Evolutionary conservation across 768 basidiomycete species (phyloP).

Genomic region (Mycena epipterygia): DNA sequence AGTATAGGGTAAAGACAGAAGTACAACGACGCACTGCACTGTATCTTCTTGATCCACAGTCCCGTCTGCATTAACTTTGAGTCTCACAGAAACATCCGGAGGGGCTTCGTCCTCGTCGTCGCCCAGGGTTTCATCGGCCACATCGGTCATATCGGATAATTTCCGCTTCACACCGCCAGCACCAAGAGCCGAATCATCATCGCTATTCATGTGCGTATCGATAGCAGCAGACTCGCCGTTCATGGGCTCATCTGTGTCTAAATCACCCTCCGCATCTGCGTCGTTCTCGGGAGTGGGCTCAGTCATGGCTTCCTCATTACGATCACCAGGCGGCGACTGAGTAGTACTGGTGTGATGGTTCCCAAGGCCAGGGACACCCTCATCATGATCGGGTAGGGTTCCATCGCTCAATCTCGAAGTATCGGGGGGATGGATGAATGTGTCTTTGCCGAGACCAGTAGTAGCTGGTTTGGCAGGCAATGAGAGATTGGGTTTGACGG

Average conservation of each 20-base stretch:
- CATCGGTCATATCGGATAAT: slow-evolving; percentile 53
- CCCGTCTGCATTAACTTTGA: slow-evolving; percentile 91
- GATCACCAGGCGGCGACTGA: slow-evolving; percentile 3
- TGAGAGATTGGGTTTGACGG: slow-evolving; percentile 59
- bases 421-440: slow-evolving; percentile 39
- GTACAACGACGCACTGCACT: slow-evolving; percentile 76
- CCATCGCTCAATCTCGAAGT: slow-evolving; percentile 46
- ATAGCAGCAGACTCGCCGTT: slow-evolving; percentile 37
- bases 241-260: slow-evolving; percentile 41
- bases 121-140: slow-evolving; percentile 61
- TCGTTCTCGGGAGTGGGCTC: slow-evolving; percentile 18
- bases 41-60: slow-evolving; percentile 95
- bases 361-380: slow-evolving; percentile 57
- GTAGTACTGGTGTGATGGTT: slow-evolving; percentile 33
- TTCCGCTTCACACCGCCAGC: slow-evolving; percentile 59
- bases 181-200: slow-evolving; percentile 23
- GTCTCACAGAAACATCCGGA: slow-evolving; percentile 59
- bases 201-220: slow-evolving; percentile 35
- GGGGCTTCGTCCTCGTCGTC: slow-evolving; percentile 64
- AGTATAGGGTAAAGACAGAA: slow-evolving; percentile 7
- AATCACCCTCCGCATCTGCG: slow-evolving; percentile 44
- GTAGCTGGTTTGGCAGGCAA: slow-evolving; percentile 54
- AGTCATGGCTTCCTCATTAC: slow-evolving; percentile 12
- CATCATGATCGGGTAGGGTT: slow-evolving; percentile 39
- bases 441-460: slow-evolving; percentile 44